A percentile compares a stretch with the other conserved stretches of the same genome.
phyloP scores from a whole-genome alignment of 164 flowering plant genomes.

The Stephania japonica region DNA sequence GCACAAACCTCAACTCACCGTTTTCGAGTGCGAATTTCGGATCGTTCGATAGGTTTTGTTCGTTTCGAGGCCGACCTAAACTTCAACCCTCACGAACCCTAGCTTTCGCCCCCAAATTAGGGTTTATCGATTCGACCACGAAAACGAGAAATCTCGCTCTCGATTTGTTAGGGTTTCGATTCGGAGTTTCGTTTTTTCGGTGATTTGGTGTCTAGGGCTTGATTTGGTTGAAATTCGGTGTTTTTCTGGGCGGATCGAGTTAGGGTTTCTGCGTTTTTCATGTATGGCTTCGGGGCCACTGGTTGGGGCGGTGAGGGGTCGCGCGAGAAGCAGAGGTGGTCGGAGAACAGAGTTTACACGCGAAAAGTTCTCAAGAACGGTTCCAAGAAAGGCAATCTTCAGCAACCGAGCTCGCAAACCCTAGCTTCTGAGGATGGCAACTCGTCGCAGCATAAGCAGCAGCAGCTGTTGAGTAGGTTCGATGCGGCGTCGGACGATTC shows the following conservation, averaged over 20 bases:
- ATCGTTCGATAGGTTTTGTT: not conserved
- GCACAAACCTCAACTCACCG: not conserved
- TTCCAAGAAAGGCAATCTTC: conserved; percentile 14
- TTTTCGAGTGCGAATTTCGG: not conserved
- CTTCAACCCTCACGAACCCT: not conserved
- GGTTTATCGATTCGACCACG: not conserved
- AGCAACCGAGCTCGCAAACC: conserved; percentile 13
- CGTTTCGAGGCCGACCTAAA: not conserved
- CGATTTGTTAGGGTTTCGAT: conserved; percentile 2
- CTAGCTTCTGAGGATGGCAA: conserved; percentile 26
- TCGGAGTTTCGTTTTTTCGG: not conserved
- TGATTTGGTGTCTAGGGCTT: not conserved
- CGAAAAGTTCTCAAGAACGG: conserved; percentile 46
- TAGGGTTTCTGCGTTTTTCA: conserved; percentile 21
- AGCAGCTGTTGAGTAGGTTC: conserved; percentile 13
- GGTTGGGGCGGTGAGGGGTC: conserved; percentile 42
- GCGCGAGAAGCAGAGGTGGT: conserved; percentile 52
- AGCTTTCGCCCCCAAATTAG: not conserved
- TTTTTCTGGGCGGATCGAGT: conserved; percentile 7
- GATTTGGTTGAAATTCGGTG: not conserved
- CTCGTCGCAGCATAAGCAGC: conserved; percentile 21
- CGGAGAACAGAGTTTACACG: conserved; percentile 54
- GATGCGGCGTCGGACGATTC: conserved; percentile 47
- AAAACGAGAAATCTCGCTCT: not conserved
- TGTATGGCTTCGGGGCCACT: conserved; percentile 81